A percentile compares a stretch with the other conserved stretches of the same genome.
Conservation (phyloP, 1,139 yeast genomes). For the Hansenula sp. region DNA sequence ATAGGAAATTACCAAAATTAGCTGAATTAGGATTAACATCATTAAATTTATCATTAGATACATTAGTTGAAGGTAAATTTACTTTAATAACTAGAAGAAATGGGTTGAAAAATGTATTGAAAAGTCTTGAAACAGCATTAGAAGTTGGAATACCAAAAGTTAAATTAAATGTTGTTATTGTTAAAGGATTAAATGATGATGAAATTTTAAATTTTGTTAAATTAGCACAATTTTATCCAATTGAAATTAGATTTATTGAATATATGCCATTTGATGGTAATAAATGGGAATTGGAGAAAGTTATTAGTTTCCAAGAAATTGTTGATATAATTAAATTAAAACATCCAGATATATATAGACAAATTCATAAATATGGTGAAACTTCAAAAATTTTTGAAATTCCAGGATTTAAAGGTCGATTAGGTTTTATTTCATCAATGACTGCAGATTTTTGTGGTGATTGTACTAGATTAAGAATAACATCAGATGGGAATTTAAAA, state of each 20-base stretch:
- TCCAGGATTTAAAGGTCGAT: conserved; percentile 35
- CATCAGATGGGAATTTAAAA: conserved; percentile 47
- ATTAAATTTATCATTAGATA: conserved; percentile 42
- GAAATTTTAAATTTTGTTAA: conserved; percentile 41
- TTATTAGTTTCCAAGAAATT: conserved; percentile 40
- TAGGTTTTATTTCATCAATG: conserved; percentile 51
- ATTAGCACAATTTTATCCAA: conserved; percentile 30
- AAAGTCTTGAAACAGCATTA: conserved; percentile 36
- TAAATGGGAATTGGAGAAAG: conserved; percentile 39
- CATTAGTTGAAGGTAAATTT: conserved; percentile 44
- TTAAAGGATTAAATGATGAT: conserved; percentile 45
- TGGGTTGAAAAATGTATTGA: conserved; percentile 39
- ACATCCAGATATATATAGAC: conserved; percentile 20
- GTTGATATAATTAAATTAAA: conserved; percentile 25
- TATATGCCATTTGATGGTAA: conserved; percentile 55
- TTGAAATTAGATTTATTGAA: conserved; percentile 48
- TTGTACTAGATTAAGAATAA: conserved; percentile 44
- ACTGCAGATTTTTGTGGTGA: conserved; percentile 45
- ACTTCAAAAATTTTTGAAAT: conserved; percentile 40
- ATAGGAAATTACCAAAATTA: conserved; percentile 37
- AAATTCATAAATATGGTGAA: conserved; percentile 34
- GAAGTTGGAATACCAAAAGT: conserved; percentile 38
- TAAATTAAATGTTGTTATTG: conserved; percentile 43
- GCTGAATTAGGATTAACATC: conserved; percentile 38
- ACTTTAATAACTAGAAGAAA: conserved; percentile 42